phyloP scores from a whole-genome alignment of 2,329 filamentous ascomycete genomes.

The Stagonosporopsis rhizophila region DNA sequence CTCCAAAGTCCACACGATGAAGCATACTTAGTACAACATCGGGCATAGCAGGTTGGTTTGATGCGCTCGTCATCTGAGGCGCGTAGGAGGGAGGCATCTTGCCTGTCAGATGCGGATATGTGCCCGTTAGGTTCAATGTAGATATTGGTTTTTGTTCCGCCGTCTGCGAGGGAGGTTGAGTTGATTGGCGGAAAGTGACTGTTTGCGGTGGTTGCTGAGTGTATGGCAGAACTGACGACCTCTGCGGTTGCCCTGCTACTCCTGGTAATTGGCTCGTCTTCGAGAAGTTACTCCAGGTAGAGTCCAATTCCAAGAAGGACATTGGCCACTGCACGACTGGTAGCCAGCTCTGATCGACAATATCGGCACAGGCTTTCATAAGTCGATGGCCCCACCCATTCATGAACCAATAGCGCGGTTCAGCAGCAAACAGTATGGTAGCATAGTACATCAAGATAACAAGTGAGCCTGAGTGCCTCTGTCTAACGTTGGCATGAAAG shows the following conservation, averaged over 20 bases:
- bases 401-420: conserved; percentile 51
- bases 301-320: conserved; percentile 22
- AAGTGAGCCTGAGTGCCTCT: conserved; percentile 44
- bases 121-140: neutral
- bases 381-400: conserved; percentile 43
- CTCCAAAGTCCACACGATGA: neutral
- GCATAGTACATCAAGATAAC: conserved; percentile 51
- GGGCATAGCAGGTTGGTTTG: conserved; percentile 7
- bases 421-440: conserved; percentile 43
- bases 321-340: conserved; percentile 37
- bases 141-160: conserved; percentile 1
- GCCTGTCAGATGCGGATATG: conserved; percentile 6
- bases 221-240: neutral
- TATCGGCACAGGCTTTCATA: conserved; percentile 31
- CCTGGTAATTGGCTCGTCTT: neutral
- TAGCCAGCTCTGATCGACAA: conserved; percentile 36
- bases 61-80: conserved; percentile 3
- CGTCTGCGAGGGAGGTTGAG: neutral
- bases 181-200: conserved; percentile 9
- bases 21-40: neutral
- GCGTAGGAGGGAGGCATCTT: conserved; percentile 7
- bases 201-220: conserved; percentile 5
- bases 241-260: neutral
- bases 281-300: conserved; percentile 16
- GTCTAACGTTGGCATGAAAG: conserved; percentile 43